Percentiles rank a stretch among this genome's conserved stretches.
phyloP scores from a whole-genome alignment of 2,329 filamentous ascomycete species.

The Ophiostoma piceae region DNA sequence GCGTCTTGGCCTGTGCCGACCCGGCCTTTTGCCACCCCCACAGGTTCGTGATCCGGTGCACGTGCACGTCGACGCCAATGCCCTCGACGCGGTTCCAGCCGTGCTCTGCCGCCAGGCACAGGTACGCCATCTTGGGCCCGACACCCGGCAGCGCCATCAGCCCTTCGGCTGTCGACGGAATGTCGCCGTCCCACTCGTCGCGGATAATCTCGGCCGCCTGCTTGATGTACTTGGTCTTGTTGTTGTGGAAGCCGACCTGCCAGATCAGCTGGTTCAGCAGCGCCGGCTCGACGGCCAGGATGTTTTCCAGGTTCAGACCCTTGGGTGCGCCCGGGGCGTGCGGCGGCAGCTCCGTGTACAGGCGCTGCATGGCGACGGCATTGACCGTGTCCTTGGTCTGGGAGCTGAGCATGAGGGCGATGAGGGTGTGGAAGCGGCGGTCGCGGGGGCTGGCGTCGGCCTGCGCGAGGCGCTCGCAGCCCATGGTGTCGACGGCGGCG shows the following conservation, averaged over 20 bases:
- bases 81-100: constrained; percentile 61
- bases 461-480: constrained; percentile 72
- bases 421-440: constrained; percentile 77
- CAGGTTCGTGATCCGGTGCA: constrained; percentile 88
- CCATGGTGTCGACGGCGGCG: constrained; percentile 97
- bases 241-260: constrained; percentile 89
- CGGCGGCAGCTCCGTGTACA: constrained; percentile 68
- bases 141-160: constrained; percentile 77
- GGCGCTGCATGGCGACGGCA: constrained; percentile 70
- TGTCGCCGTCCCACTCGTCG: constrained; percentile 67
- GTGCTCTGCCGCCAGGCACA: constrained; percentile 67
- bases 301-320: constrained; percentile 67
- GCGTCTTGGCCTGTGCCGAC: constrained; percentile 53
- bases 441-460: constrained; percentile 46
- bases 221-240: constrained; percentile 79
- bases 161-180: constrained; percentile 71
- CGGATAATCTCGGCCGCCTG: constrained; percentile 66
- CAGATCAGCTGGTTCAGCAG: constrained; percentile 68
- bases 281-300: constrained; percentile 64
- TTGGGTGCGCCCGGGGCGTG: constrained; percentile 40
- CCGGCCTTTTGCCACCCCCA: constrained; percentile 71
- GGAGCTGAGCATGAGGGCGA: constrained; percentile 83
- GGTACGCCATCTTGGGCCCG: constrained; percentile 90
- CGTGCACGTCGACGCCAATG: constrained; percentile 91
- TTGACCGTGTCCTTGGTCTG: constrained; percentile 94